Conservation (phyloP, 495 filamentous ascomycete species). For the Talaromyces borbonicus region DNA sequence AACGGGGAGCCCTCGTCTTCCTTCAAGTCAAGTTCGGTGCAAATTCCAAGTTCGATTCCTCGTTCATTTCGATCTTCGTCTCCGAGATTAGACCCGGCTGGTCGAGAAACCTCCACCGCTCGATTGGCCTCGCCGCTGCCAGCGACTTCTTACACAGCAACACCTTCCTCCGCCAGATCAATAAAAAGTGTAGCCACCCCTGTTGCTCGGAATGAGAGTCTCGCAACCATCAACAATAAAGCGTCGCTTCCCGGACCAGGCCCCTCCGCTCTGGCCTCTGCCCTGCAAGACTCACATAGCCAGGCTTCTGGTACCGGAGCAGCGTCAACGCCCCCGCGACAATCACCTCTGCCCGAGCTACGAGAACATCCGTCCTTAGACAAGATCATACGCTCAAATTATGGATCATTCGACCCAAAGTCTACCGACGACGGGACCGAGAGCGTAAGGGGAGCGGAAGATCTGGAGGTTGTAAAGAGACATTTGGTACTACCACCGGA, state of each 20-base stretch:
- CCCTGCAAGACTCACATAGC: slow-evolving; percentile 54
- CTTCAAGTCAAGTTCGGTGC: slow-evolving; percentile 23
- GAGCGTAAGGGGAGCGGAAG: slow-evolving; percentile 34
- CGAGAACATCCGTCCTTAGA: slow-evolving; percentile 20
- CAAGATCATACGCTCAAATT: slow-evolving; percentile 51
- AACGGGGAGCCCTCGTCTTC: slow-evolving; percentile 31
- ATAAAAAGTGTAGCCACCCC: neutral
- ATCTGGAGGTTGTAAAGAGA: slow-evolving; percentile 69
- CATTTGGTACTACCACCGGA: slow-evolving; percentile 67
- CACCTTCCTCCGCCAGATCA: slow-evolving; percentile 27
- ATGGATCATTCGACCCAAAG: slow-evolving; percentile 70
- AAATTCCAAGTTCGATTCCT: slow-evolving; percentile 27
- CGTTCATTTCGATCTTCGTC: slow-evolving; percentile 25
- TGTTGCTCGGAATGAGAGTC: slow-evolving; percentile 17
- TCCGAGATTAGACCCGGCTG: slow-evolving; percentile 36
- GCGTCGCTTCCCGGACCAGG: slow-evolving; percentile 53
- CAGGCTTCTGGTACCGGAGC: slow-evolving; percentile 35
- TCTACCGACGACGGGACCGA: slow-evolving; percentile 26
- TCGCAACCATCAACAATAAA: slow-evolving; percentile 24
- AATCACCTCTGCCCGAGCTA: slow-evolving; percentile 42
- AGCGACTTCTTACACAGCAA: slow-evolving; percentile 36
- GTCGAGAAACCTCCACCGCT: slow-evolving; percentile 58
- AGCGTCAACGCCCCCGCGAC: slow-evolving; percentile 43
- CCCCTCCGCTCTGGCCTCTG: slow-evolving; percentile 66
- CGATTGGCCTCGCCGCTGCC: slow-evolving; percentile 62